Evolutionary conservation across 345 rosid genomes (phyloP).

Genomic region (Nasturtium officinale): DNA sequence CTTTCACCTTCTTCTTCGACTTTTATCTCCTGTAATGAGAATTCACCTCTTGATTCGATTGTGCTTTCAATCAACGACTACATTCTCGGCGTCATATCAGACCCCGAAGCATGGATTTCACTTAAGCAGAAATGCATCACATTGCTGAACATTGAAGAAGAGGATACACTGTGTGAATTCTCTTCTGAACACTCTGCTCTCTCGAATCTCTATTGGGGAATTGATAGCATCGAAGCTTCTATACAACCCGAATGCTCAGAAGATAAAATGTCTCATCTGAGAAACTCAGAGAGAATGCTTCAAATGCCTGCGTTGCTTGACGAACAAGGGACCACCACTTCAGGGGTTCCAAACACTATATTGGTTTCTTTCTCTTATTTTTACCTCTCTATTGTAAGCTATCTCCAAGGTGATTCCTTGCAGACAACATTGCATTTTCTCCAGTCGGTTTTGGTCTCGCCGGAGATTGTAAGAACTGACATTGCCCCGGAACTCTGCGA

Average conservation of each 20-base stretch:
- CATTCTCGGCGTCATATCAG: constrained; percentile 43
- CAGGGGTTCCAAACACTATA: constrained; percentile 59
- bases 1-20: constrained; percentile 43
- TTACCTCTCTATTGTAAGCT: constrained; percentile 58
- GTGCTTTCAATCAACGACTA: constrained; percentile 51
- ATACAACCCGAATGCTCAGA: constrained; percentile 45
- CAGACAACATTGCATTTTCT: constrained; percentile 76
- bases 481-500: constrained; percentile 59
- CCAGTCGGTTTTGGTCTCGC: constrained; percentile 64
- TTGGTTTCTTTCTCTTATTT: constrained; percentile 54
- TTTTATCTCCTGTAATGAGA: constrained; percentile 40
- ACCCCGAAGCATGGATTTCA: constrained; percentile 44
- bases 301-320: constrained; percentile 90
- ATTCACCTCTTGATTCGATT: constrained; percentile 52
- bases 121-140: constrained; percentile 52
- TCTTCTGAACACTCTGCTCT: constrained; percentile 67
- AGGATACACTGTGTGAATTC: constrained; percentile 48
- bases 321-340: constrained; percentile 61
- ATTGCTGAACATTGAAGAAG: constrained; percentile 47
- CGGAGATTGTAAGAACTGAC: constrained; percentile 47
- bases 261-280: constrained; percentile 44
- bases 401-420: constrained; percentile 64
- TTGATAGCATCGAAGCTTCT: constrained; percentile 63
- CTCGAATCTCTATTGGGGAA: constrained; percentile 81
- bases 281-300: constrained; percentile 73